Evolutionary conservation across 2,329 filamentous ascomycete genomes (phyloP), one percentile per base, ranked within the genome.

Genomic region (Exophiala alcalophila): DNA sequence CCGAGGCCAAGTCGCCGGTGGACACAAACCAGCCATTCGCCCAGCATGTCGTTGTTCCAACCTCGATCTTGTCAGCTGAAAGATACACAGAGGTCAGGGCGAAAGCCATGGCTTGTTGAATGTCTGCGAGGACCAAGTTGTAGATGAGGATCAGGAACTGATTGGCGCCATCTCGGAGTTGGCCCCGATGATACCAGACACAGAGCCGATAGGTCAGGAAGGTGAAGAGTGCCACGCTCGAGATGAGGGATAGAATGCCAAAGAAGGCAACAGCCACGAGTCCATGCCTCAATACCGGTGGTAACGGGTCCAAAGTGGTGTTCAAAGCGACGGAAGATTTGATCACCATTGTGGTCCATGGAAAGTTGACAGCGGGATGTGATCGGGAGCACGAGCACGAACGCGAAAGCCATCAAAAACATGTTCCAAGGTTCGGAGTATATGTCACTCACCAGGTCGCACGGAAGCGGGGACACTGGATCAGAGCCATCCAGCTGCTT

Each of bases 71-170:
- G 40, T 71, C 55, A 7, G 65, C 52, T 2, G 57, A 50, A 7
- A 73, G 61, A 69, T 71, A 77, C 48, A 71, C 64, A 27, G 72
- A 53, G 23, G 68, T 72, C 37, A 76, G 64, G 3, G 71, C 55
- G 49, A 76, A 76, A 0, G 69, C 71, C 14, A 74, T 58, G 0
- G 72, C 67, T 56, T 75, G 72, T 50, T 71, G 69, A n/a, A 76
- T 62, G 61, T 76, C 73, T 4, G 72, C 73, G 27, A 77, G 48
- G 2, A 76, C 59, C 10, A 77, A 64, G 43, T 76, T 75, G 58
- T 72, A 75, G 36, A 76, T 74, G 16, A 76, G 65, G 26, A 76
- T 58, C n/a, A 76, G 61, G 40, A 73, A 75, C 59, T 76, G 72
- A 50, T 76, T 76, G 58, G 74, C 71, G 46, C 72, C 71, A 39